Base-by-base conservation (phyloP, 2,329 filamentous ascomycete genomes). In the Trichoderma simmonsii region DNA sequence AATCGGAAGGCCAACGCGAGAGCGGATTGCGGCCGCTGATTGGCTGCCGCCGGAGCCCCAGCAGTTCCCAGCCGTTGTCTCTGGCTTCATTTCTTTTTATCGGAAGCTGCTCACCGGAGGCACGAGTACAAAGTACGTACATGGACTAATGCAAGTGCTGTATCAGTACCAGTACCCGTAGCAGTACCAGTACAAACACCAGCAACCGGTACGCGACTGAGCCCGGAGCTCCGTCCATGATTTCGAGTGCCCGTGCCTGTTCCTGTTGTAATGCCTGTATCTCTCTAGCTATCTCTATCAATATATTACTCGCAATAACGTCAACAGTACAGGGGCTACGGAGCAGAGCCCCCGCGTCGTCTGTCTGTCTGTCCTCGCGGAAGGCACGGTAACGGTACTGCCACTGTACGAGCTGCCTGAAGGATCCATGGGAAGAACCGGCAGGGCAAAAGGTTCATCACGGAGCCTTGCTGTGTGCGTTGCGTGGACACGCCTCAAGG, bases 1-100 rank as follows among this genome's bases (percentile, higher is more conserved):
- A 72, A 36, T 60, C 28, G 30, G 56, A 26, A 30, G 39, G 30
- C 64, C 62, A 48, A 72, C 64, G 70, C 70, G 70, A 28, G 28
- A 36, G 26, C 32, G 30, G 26, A 26, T n/a, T 11, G 5, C 24
- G 18, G 7, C 4, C 54, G 21, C 30, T 66, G 63, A 36, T 67
- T 67, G 64, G 64, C 11, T 51, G 43, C 1, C 1, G 32, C 15
- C 11, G 28, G 18, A 5, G 56, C 65, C 65, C 65, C 65, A 68
- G 65, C 65, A 68, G 65, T 68, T 68, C 65, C 65, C 65, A 60
- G 30, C 54, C 43, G 26, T 34, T 28, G 34, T 43, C 21, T 34
- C 34, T 43, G 59, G 30, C 64, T 26, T 32, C 54, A 57, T 67
- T 67, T 59, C 51, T 34, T 39, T 48, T 26, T 48, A 48, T 68